phyloP scores from a whole-genome alignment of 2,329 filamentous ascomycete species.

The Pseudonectria buxi region DNA sequence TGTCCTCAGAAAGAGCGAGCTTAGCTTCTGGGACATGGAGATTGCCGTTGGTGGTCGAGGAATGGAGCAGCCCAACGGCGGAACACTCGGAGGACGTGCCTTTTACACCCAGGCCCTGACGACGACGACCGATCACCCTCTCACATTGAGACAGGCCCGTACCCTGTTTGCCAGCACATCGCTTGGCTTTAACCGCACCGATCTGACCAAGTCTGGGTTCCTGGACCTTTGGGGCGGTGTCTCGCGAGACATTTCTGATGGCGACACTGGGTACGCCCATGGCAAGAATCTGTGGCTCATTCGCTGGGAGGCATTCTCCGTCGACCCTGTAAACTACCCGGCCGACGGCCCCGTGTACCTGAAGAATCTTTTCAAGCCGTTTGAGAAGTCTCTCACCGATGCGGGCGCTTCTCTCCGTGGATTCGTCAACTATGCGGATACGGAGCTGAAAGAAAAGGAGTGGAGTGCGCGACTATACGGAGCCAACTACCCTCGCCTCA shows the following conservation, averaged over 20 bases:
- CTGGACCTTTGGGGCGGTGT: slow-evolving; percentile 21
- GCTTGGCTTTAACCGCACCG: slow-evolving; percentile 18
- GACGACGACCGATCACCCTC: slow-evolving; percentile 16
- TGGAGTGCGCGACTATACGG: slow-evolving; percentile 20
- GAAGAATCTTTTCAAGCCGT: slow-evolving; percentile 16
- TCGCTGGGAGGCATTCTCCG: slow-evolving; percentile 13
- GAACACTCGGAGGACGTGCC: slow-evolving; percentile 14
- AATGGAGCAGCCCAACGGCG: slow-evolving; percentile 15
- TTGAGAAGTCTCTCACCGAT: slow-evolving; percentile 13
- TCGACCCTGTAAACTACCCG: slow-evolving; percentile 10
- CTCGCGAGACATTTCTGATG: slow-evolving; percentile 13
- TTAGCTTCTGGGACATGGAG: slow-evolving; percentile 18
- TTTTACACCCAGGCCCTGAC: slow-evolving; percentile 17
- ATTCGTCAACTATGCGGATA: slow-evolving; percentile 21
- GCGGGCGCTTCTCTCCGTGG: slow-evolving; percentile 15
- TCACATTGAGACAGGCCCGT: slow-evolving; percentile 14
- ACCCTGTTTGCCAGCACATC: slow-evolving; percentile 12
- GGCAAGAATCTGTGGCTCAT: slow-evolving; percentile 19
- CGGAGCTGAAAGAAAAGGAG: slow-evolving; percentile 14
- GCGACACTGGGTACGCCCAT: slow-evolving; percentile 16
- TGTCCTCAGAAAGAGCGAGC: slow-evolving; percentile 11
- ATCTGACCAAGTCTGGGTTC: slow-evolving; percentile 15
- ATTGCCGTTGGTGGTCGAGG: slow-evolving; percentile 11
- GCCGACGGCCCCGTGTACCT: slow-evolving; percentile 14
- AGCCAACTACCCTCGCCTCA: slow-evolving; percentile 13